These are phyloP conservation scores for Sarocladium brachiariae DNA, from an alignment of 2,329 filamentous ascomycete genomes.

Conservation along the genomic window DNA sequence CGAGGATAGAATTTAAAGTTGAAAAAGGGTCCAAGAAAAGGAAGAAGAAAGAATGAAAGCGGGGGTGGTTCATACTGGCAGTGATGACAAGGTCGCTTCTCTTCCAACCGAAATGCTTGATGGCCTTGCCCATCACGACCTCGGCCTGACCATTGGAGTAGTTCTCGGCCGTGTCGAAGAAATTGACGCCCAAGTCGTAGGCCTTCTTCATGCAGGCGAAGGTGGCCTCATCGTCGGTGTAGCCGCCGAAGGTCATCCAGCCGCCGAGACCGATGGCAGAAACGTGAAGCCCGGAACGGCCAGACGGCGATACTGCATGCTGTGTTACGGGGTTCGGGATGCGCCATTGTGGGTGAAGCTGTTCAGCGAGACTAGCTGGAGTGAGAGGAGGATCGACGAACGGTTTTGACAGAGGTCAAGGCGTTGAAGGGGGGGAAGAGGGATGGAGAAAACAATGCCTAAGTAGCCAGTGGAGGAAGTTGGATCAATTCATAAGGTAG, in stretches of 20 bases:
- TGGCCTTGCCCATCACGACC: constrained; percentile 54
- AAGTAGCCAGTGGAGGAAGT: too few relatives aligned
- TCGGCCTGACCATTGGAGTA: constrained; percentile 60
- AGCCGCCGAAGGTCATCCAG: constrained; percentile 61
- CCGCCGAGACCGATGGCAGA: constrained; percentile 59
- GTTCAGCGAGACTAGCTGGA: too few relatives aligned
- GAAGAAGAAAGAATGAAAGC: too few relatives aligned
- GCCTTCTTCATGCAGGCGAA: constrained; percentile 57
- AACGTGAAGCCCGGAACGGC: constrained; percentile 55
- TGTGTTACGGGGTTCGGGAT: constrained; percentile 35
- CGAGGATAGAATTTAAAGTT: too few relatives aligned
- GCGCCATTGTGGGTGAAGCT: constrained; percentile 28
- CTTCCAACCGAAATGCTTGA: constrained; percentile 54
- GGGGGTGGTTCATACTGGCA: constrained; percentile 35
- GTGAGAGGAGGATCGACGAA: not conserved
- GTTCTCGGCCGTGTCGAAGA: constrained; percentile 55
- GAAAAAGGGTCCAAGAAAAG: too few relatives aligned
- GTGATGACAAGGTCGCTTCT: constrained; percentile 54
- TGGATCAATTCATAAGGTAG: too few relatives aligned
- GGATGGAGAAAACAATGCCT: too few relatives aligned
- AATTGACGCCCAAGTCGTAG: constrained; percentile 54
- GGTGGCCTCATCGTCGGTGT: constrained; percentile 55
- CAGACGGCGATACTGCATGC: constrained; percentile 36
- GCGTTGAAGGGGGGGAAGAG: not conserved
- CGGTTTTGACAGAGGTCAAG: not conserved